Evolutionary conservation across 2,329 filamentous ascomycete species (phyloP), one percentile per base, ranked within the genome.

Genomic region (Pseudogymnoascus pannorum): DNA sequence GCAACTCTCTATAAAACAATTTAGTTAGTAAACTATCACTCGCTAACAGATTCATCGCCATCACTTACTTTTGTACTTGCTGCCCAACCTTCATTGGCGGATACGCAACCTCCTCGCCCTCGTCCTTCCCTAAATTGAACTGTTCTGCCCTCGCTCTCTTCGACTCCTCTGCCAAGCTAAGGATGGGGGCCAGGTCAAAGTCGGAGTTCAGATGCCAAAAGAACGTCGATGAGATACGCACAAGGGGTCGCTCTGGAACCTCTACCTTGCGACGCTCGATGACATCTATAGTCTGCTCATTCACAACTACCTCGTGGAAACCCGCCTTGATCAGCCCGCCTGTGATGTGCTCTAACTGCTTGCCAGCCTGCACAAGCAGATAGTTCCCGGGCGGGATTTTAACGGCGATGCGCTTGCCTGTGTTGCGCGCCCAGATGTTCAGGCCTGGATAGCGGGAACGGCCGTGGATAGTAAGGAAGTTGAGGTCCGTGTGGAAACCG

Each of bases 381-480:
- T 84, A 77, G 70, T 81, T 82, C 3, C 82, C 81, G 2, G 74
- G 73, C 0, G 83, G 83, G 65, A 86, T 85, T 72, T 78, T 78
- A 64, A 86, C 83, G 48, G 82, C 72, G 65, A 86, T 84, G 65
- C 79, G 78, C 64, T 75, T 76, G 48, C 83, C 83, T 1, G 82
- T 85, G 77, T 86, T 86, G 66, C 83, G 81, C 20, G 82, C 83
- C 83, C 83, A 86, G 68, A 86, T 80, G 74, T 86, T 79, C 66
- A 86, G 76, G 2, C 83, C 83, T 0, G 83, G 83, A 66, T 84
- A 86, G 63, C 83, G 81, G 29, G 81, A 84, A 66, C 83, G 83
- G 61, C 83, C 83, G 74, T 86, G 83, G 72, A 86, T 86, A 65
- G 83, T 86, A 59, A 86, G 76, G 70, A 85, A 86, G 76, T 86